Percentiles rank a stretch among this genome's conserved stretches.
These are phyloP conservation scores for Vaccinium darrowii DNA, from an alignment of 148 eudicot species.

Conservation along the genomic window DNA sequence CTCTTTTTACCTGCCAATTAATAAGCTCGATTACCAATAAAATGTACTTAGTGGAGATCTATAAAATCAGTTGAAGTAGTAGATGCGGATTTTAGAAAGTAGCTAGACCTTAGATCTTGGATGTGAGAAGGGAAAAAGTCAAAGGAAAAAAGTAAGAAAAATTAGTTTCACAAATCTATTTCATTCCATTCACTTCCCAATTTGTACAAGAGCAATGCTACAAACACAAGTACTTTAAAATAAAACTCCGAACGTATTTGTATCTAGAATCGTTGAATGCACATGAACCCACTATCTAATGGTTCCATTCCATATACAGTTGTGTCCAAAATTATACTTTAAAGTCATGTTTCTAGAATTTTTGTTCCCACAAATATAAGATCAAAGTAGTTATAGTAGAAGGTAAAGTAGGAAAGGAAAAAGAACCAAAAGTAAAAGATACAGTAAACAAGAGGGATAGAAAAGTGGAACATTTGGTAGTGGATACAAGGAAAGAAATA, in stretches of 20 bases:
- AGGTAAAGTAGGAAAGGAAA: slow-evolving; percentile 1
- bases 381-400: neutral
- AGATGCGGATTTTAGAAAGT: neutral
- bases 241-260: no score
- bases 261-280: no score
- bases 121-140: neutral
- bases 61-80: neutral
- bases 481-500: neutral
- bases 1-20: neutral
- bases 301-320: no score
- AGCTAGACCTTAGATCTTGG: neutral
- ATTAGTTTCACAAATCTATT: neutral
- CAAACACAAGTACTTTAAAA: no score
- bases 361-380: neutral
- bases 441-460: neutral
- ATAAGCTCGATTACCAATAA: neutral
- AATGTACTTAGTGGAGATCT: neutral
- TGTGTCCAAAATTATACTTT: no score
- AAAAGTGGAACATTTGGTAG: neutral
- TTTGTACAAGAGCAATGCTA: no score
- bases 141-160: neutral
- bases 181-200: neutral
- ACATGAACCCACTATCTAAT: no score
- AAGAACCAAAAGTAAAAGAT: slow-evolving; percentile 7
- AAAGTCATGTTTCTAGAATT: no score